Base-by-base conservation (phyloP, 1,139 yeast species). In the Yamadazyma friedrichii region DNA sequence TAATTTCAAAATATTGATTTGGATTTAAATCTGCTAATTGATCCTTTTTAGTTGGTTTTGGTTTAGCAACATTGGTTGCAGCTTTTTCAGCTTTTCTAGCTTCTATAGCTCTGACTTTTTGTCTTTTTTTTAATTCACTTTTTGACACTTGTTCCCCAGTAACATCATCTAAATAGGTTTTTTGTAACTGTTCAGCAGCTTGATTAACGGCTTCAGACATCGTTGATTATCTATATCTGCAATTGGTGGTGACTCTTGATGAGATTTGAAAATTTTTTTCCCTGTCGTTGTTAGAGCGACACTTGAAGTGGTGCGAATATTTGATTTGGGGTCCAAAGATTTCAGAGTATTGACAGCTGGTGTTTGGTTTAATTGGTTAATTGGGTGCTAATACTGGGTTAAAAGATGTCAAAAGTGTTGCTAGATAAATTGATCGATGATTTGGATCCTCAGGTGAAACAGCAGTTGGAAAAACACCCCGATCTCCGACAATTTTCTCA, bases 71-170 rank as follows among this genome's bases (percentile, higher is more conserved):
- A 40, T 78, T 77, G 51, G 72, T 74, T 42, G 81, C 80, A 42
- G 93, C 93, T 77, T 89, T 89, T 56, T 83, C 95, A 38, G 96
- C 96, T 74, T 79, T 84, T 78, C 88, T 88, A 58, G 88, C 89
- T 56, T 88, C 97, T 44, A 79, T 70, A 53, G 84, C 88, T 65
- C 98, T 84, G 52, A 76, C 76, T 79, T 93, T 93, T 70, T 86
- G 89, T 73, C 98, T 87, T 77, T 87, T 88, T 78, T 93, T 93
- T 71, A 93, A 82, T 67, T 93, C 98, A 48, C 94, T 78, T 75
- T 93, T 93, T 63, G 98, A 93, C 38, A 93, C 96, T 67, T 83
- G 87, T 70, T 93, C 98, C 39, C 98, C 98, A 49, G 98, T 91
- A 55, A 71, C 95, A 46, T 89, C 97, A 64, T 93, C 98, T 55